phyloP scores from a whole-genome alignment of 176 grass and related monocot species.

The Bromus sterilis region DNA sequence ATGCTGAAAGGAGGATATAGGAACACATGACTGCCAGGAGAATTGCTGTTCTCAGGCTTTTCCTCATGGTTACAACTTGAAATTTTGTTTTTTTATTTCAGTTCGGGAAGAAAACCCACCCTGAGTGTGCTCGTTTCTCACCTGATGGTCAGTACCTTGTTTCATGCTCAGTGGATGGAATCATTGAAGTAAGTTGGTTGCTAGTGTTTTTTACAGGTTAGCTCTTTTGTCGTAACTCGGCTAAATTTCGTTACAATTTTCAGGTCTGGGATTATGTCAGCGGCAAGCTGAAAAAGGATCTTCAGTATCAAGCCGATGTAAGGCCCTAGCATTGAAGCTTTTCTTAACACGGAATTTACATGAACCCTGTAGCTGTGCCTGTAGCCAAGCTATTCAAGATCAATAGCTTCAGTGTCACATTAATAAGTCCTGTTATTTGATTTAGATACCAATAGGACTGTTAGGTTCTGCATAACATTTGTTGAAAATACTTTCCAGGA shows the following conservation, averaged over 20 bases:
- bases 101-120: constrained; percentile 99
- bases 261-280: constrained; percentile 99
- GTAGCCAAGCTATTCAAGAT: constrained; percentile 8
- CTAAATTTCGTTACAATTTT: constrained; percentile 24
- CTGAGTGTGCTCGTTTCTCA: constrained; percentile 96
- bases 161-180: constrained; percentile 93
- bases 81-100: constrained; percentile 31
- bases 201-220: constrained; percentile 8
- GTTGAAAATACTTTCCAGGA: constrained; percentile 50
- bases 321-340: constrained; percentile 10
- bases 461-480: constrained; percentile 10
- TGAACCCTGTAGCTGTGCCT: neutral
- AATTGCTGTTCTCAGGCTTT: neutral
- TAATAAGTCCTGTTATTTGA: neutral
- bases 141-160: constrained; percentile 98
- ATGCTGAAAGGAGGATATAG: neutral
- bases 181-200: constrained; percentile 72
- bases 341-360: constrained; percentile 1
- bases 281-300: constrained; percentile 99
- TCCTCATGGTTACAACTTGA: neutral
- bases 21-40: neutral
- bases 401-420: neutral
- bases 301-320: constrained; percentile 98
- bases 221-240: neutral
- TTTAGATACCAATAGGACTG: neutral